phyloP scores from a whole-genome alignment of 768 basidiomycete genomes.

The Mycena vitilis region DNA sequence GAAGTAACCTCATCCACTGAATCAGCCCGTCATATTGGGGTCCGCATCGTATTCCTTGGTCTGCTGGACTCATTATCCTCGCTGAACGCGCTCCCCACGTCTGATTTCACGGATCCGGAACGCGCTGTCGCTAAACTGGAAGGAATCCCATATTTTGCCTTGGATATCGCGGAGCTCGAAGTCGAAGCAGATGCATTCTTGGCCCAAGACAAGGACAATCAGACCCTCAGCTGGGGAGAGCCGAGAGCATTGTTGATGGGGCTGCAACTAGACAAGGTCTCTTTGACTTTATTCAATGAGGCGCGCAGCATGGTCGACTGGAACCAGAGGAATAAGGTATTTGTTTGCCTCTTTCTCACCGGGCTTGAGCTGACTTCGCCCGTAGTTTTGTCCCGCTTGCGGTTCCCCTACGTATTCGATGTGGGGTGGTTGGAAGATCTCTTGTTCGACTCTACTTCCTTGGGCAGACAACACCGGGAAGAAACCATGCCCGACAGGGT shows the following conservation, averaged over 20 bases:
- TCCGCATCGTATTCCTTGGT: conserved; percentile 83
- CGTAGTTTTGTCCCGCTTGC: conserved; percentile 90
- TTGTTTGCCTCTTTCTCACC: conserved; percentile 24
- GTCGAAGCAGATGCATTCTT: conserved; percentile 51
- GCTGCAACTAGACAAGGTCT: conserved; percentile 63
- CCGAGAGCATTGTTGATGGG: conserved; percentile 66
- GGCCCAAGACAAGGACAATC: conserved; percentile 53
- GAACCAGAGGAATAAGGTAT: conserved; percentile 89
- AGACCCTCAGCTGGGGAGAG: conserved; percentile 69
- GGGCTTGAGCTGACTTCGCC: background rate
- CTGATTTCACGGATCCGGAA: conserved; percentile 70
- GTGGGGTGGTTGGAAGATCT: conserved; percentile 97
- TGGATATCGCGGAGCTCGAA: conserved; percentile 74
- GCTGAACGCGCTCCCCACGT: conserved; percentile 68
- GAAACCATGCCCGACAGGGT: conserved; percentile 81
- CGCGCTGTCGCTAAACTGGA: conserved; percentile 67
- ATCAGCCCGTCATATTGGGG: conserved; percentile 68
- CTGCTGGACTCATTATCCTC: conserved; percentile 56
- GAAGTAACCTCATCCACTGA: conserved; percentile 55
- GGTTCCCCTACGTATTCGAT: conserved; percentile 83
- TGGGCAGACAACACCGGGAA: conserved; percentile 74
- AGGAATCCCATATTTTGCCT: conserved; percentile 88
- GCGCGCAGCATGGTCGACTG: conserved; percentile 91
- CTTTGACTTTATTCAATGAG: conserved; percentile 81
- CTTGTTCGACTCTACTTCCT: conserved; percentile 79